These are phyloP conservation scores for Diddensiella santjacobensis DNA, from an alignment of 805 yeast species.

Conservation along the genomic window DNA sequence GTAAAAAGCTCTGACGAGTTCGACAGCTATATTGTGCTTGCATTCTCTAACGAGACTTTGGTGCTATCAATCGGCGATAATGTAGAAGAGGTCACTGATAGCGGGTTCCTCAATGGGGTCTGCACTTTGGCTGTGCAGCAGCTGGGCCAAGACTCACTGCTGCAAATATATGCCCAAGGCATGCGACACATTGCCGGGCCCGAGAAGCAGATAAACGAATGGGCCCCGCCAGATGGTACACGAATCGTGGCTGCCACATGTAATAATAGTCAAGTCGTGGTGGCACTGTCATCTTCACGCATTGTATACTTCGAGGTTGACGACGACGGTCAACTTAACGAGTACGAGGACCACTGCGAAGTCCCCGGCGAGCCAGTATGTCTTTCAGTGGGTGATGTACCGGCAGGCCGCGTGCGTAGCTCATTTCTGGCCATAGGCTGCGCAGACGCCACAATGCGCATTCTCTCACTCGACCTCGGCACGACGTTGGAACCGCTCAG, in stretches of 20 bases:
- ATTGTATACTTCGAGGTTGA: slow-evolving; percentile 80
- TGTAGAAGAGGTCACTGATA: slow-evolving; percentile 68
- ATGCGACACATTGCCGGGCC: slow-evolving; percentile 51
- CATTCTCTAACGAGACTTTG: slow-evolving; percentile 63
- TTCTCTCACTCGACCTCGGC: slow-evolving; percentile 58
- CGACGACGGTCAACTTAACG: slow-evolving; percentile 60
- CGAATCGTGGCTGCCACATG: slow-evolving; percentile 56
- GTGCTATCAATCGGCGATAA: slow-evolving; percentile 76
- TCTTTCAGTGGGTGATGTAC: slow-evolving; percentile 47
- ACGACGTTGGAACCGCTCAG: slow-evolving; percentile 57
- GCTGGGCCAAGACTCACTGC: slow-evolving; percentile 57
- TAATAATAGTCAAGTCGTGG: slow-evolving; percentile 62
- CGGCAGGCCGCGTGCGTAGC: slow-evolving; percentile 46
- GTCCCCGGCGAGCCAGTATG: slow-evolving; percentile 46
- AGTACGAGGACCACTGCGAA: slow-evolving; percentile 60
- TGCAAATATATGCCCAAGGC: slow-evolving; percentile 72
- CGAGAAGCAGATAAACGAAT: slow-evolving; percentile 46
- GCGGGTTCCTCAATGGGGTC: slow-evolving; percentile 53
- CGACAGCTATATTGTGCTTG: slow-evolving; percentile 63
- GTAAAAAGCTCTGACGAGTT: slow-evolving; percentile 40
- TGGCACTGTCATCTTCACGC: slow-evolving; percentile 70
- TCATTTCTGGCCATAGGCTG: slow-evolving; percentile 67
- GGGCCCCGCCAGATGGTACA: slow-evolving; percentile 82
- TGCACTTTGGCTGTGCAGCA: slow-evolving; percentile 67
- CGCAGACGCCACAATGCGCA: slow-evolving; percentile 64